A percentile compares a stretch with the other conserved stretches of the same genome.
phyloP scores from a whole-genome alignment of 352 stramenopile genomes.

The Plasmopara viticola region DNA sequence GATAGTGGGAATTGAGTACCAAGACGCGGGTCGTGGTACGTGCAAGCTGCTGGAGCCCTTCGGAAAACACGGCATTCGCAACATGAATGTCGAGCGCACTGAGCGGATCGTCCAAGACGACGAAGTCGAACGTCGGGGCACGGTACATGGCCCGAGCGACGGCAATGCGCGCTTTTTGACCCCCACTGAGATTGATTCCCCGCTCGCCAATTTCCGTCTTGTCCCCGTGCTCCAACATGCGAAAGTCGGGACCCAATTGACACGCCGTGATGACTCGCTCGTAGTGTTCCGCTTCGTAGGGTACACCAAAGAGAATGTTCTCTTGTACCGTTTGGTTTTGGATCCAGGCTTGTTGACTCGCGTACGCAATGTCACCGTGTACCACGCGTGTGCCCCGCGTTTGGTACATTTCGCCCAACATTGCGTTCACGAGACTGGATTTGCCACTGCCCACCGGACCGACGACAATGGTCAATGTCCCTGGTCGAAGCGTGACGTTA shows the following conservation, averaged over 20 bases:
- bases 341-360: slow-evolving; percentile 47
- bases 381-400: slow-evolving; percentile 18
- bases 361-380: slow-evolving; percentile 30
- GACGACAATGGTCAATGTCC: slow-evolving; percentile 37
- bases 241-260: slow-evolving; percentile 73
- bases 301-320: slow-evolving; percentile 51
- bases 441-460: slow-evolving; percentile 47
- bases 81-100: slow-evolving; percentile 87
- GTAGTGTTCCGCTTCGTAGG: slow-evolving; percentile 34
- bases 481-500: slow-evolving; percentile 47
- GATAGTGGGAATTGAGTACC: slow-evolving; percentile 91
- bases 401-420: slow-evolving; percentile 46
- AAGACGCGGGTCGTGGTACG: slow-evolving; percentile 76
- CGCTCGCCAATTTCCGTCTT: slow-evolving; percentile 90
- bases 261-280: slow-evolving; percentile 62
- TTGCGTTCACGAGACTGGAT: slow-evolving; percentile 40
- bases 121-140: slow-evolving; percentile 44
- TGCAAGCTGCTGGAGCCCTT: slow-evolving; percentile 73
- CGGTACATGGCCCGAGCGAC: slow-evolving; percentile 59
- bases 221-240: slow-evolving; percentile 80
- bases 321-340: slow-evolving; percentile 44
- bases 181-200: slow-evolving; percentile 81
- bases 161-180: slow-evolving; percentile 68
- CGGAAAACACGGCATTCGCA: slow-evolving; percentile 87
- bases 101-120: slow-evolving; percentile 62